Percentiles rank a stretch among this genome's conserved stretches.
Conservation (phyloP, 2,329 filamentous ascomycete genomes). For the Nannizziopsis barbatae region DNA sequence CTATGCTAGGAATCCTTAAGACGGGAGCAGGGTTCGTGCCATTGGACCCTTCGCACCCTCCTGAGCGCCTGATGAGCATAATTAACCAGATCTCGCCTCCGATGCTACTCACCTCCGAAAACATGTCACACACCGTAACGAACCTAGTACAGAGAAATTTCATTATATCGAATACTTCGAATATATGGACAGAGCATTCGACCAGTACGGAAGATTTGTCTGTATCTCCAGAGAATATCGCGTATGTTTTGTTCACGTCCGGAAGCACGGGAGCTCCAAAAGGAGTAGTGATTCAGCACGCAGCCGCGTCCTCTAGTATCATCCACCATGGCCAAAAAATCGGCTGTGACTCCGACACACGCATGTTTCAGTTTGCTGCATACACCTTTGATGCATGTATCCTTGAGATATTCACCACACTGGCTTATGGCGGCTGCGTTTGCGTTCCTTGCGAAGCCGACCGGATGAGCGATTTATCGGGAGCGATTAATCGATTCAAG, state of each 20-base stretch:
- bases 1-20: constrained; percentile 15
- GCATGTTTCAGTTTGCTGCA: constrained; percentile 66
- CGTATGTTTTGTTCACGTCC: constrained; percentile 35
- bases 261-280: constrained; percentile 26
- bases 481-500: constrained; percentile 37
- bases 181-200: not conserved
- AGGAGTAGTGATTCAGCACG: constrained; percentile 30
- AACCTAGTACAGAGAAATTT: not conserved
- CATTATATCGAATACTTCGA: not conserved
- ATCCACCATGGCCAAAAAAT: constrained; percentile 21
- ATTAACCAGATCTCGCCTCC: not conserved
- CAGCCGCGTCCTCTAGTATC: constrained; percentile 21
- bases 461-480: constrained; percentile 35
- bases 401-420: constrained; percentile 60
- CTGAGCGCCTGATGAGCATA: constrained; percentile 14
- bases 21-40: constrained; percentile 15
- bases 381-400: constrained; percentile 83
- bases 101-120: not conserved
- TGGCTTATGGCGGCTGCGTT: constrained; percentile 31
- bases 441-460: constrained; percentile 34
- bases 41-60: constrained; percentile 13
- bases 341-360: constrained; percentile 30
- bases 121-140: not conserved
- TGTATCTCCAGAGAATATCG: constrained; percentile 30
- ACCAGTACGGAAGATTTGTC: not conserved